phyloP scores from a whole-genome alignment of 352 stramenopile genomes.

The Phytophthora citrophthora region DNA sequence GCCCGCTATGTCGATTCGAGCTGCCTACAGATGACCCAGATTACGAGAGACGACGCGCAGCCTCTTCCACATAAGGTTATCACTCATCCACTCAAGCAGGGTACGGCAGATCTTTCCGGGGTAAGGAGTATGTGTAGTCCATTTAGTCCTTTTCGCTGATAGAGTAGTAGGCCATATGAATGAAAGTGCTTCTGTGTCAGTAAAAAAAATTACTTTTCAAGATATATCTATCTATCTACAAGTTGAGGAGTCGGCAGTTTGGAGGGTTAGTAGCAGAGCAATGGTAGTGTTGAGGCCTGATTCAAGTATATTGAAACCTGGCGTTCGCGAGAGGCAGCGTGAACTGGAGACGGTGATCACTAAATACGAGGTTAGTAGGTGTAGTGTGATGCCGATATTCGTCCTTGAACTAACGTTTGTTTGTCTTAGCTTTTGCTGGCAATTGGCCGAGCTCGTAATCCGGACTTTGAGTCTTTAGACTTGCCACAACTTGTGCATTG shows the following conservation, averaged over 20 bases:
- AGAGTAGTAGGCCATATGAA: slow-evolving; percentile 37
- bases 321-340: slow-evolving; percentile 30
- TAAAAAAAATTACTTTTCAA: no score
- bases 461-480: slow-evolving; percentile 58
- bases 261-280: background rate
- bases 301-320: slow-evolving; percentile 32
- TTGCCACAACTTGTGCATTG: slow-evolving; percentile 42
- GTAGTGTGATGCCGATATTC: background rate
- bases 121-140: slow-evolving; percentile 28
- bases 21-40: slow-evolving; percentile 85
- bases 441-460: slow-evolving; percentile 37
- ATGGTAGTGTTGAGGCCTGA: slow-evolving; percentile 17
- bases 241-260: slow-evolving; percentile 1
- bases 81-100: slow-evolving; percentile 14
- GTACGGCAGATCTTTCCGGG: slow-evolving; percentile 19
- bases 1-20: slow-evolving; percentile 84
- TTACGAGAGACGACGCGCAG: slow-evolving; percentile 68
- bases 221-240: no score
- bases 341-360: slow-evolving; percentile 42
- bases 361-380: slow-evolving; percentile 47
- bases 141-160: slow-evolving; percentile 35
- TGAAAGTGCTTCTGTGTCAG: slow-evolving; percentile 13
- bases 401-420: background rate
- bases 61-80: slow-evolving; percentile 27
- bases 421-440: slow-evolving; percentile 39